A percentile compares a stretch with the other conserved stretches of the same genome.
phyloP scores from a whole-genome alignment of 768 basidiomycete species.

The Collybiopsis luxurians region DNA sequence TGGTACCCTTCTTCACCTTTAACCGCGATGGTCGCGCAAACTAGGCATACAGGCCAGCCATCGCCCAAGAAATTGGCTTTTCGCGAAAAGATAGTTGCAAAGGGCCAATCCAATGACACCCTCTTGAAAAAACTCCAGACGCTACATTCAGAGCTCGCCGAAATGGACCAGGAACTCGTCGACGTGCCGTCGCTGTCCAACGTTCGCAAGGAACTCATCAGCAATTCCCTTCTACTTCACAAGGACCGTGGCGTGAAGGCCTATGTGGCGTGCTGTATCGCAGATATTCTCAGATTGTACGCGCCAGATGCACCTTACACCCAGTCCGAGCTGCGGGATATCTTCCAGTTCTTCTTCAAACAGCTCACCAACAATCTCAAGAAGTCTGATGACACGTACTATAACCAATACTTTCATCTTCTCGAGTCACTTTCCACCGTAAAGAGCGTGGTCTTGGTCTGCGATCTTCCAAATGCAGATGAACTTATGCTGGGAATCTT shows the following conservation, averaged over 20 bases:
- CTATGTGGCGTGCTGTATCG: conserved; percentile 90
- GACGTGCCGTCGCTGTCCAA: conserved; percentile 68
- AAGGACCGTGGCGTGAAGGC: conserved; percentile 97
- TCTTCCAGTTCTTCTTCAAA: conserved; percentile 94
- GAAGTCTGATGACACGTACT: conserved; percentile 78
- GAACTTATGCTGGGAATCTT: conserved; percentile 84
- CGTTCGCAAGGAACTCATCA: conserved; percentile 78
- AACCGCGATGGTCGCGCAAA: conserved; percentile 69
- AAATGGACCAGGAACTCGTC: conserved; percentile 84
- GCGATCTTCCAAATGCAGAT: conserved; percentile 86
- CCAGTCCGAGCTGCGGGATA: conserved; percentile 83
- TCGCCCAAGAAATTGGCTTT: conserved; percentile 68
- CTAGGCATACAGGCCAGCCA: conserved; percentile 53
- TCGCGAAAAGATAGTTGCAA: conserved; percentile 76
- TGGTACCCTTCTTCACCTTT: conserved; percentile 14
- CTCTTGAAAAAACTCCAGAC: conserved; percentile 84
- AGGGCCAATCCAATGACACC: conserved; percentile 75
- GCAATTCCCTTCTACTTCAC: conserved; percentile 80
- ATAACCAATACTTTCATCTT: conserved; percentile 92
- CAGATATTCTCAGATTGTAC: conserved; percentile 89
- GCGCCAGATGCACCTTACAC: conserved; percentile 98
- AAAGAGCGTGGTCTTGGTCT: conserved; percentile 91
- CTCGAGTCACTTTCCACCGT: conserved; percentile 91
- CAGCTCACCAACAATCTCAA: conserved; percentile 79
- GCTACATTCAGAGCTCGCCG: conserved; percentile 73